Base-by-base conservation (phyloP, 495 filamentous ascomycete species). In the Letharia lupina region DNA sequence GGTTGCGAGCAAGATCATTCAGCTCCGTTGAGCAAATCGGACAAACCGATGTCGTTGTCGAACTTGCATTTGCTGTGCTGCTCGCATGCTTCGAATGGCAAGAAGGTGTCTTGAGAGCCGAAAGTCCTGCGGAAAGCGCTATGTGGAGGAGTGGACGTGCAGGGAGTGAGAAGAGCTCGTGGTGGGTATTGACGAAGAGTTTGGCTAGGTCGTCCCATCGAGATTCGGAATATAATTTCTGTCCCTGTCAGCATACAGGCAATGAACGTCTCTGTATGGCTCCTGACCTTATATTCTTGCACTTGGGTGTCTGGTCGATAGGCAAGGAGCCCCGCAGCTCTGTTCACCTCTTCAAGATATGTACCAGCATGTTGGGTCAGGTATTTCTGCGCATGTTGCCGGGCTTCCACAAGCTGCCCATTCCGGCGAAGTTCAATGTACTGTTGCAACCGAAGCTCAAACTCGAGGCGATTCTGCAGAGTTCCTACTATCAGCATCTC, bases 1-100 rank as follows among this genome's bases (percentile, higher is more conserved):
- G 87, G 71, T 86, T 87, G 50, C 87, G 81, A 20, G 94, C 94
- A 42, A 98, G 82, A 67, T 90, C 90, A 74, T 98, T 97, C 64
- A 98, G 81, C 74, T 98, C 94, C 4, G 88, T 94, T 48, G 87
- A 91, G 78, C 94, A 98, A 73, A 98, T 98, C 7, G 94, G 95
- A 71, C 94, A 98, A 57, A 96, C 85, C 44, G 84, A 82, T 12
- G 83, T 87, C 0, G 81, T 81, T 1, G 78, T 79, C 8, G 84
- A 86, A 56, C 80, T 77, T 42, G 83, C 80, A 70, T 86, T 87
- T 9, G 82, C 82, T 59, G 80, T 84, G 54, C 82, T 81, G 64
- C 83, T 78, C 7, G 83, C 81, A 65, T 81, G 82, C 66, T 78
- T 78, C 13, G 88, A 90, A 79, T 98, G 93, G 75, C 94, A 98